Percentiles rank a stretch among this genome's conserved stretches.
Evolutionary conservation across 208 protist genomes (phyloP).

Genomic region (Polymyxa betae): DNA sequence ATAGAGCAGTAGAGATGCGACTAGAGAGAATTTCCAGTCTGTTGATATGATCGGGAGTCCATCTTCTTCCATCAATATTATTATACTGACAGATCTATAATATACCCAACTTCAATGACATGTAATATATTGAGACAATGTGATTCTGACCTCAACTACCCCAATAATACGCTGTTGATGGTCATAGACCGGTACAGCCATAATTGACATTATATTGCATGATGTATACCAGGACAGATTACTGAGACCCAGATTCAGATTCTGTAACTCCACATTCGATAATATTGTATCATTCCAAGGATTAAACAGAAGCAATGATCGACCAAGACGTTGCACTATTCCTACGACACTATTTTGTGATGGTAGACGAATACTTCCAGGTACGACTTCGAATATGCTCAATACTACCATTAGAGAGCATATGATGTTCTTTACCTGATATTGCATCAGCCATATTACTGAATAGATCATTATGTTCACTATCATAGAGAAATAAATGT

Average conservation of each 20-base stretch:
- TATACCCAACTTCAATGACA: neutral
- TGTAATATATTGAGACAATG: neutral
- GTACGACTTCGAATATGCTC: neutral
- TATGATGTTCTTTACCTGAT: neutral
- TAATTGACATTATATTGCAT: neutral
- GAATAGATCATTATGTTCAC: neutral
- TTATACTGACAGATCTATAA: neutral
- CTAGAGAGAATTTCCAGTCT: neutral
- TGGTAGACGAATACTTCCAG: neutral
- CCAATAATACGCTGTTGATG: conserved; percentile 19
- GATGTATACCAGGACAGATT: conserved; percentile 33
- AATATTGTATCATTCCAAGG: neutral
- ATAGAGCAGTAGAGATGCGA: neutral
- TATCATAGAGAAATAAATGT: conserved; percentile 30
- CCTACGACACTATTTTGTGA: neutral
- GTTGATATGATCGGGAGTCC: neutral
- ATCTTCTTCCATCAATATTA: neutral
- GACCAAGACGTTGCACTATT: neutral
- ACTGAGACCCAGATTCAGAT: neutral
- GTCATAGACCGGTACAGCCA: conserved; percentile 10
- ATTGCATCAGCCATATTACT: neutral
- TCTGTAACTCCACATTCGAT: neutral
- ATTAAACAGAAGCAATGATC: neutral
- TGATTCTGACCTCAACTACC: conserved; percentile 4
- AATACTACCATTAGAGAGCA: neutral